Conservation (phyloP, 2,329 filamentous ascomycete species). For the Emericellopsis atlantica region DNA sequence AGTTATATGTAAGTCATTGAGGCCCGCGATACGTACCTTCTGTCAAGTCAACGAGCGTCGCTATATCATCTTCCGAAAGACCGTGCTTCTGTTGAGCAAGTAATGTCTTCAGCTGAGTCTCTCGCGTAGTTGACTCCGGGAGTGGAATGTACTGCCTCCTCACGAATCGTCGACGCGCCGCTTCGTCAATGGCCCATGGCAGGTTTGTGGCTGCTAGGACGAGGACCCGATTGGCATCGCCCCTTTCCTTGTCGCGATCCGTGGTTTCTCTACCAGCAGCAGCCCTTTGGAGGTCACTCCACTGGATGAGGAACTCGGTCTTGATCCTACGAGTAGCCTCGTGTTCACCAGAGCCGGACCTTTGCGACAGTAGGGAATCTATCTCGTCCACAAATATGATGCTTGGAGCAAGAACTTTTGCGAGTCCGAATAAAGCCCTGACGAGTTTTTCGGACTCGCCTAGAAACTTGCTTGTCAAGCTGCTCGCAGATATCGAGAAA, state of each 20-base stretch:
- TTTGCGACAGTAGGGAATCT: conserved; percentile 77
- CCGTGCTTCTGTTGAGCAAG: conserved; percentile 80
- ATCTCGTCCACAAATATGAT: conserved; percentile 99
- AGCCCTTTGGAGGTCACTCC: conserved; percentile 86
- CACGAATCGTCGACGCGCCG: conserved; percentile 80
- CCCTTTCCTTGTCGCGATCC: conserved; percentile 54
- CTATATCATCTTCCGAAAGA: conserved; percentile 59
- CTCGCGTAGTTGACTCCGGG: conserved; percentile 72
- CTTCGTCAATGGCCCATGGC: conserved; percentile 96
- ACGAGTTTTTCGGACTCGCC: conserved; percentile 96
- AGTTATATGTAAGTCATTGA: not conserved
- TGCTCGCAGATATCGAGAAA: conserved; percentile 93
- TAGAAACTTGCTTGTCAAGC: conserved; percentile 87
- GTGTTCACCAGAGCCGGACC: conserved; percentile 75
- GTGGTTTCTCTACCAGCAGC: conserved; percentile 70
- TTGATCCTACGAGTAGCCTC: conserved; percentile 91
- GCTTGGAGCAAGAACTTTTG: conserved; percentile 77
- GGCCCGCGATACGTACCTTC: conserved; percentile 49
- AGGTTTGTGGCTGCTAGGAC: conserved; percentile 93
- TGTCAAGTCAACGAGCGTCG: conserved; percentile 63
- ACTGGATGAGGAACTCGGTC: conserved; percentile 95
- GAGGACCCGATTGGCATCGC: conserved; percentile 78
- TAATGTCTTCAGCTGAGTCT: conserved; percentile 65
- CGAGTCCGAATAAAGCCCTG: conserved; percentile 78
- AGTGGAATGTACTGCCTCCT: conserved; percentile 91